Conservation (phyloP, 176 grass and related monocot species). For the Hyparrhenia diplandra region DNA sequence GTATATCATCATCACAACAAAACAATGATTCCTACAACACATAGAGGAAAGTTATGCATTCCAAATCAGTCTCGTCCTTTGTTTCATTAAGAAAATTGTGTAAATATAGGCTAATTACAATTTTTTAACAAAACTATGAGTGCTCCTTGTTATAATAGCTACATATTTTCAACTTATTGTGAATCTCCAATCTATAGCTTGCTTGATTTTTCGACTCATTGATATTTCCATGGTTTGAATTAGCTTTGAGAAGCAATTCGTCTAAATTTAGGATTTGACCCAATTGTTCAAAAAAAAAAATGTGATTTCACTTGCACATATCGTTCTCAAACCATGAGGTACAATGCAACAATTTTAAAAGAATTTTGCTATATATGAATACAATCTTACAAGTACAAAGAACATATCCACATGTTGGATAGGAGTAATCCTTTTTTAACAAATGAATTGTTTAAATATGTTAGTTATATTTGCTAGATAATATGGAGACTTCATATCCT, state of each 20-base stretch:
- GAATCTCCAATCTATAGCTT: too few species aligned
- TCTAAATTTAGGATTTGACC: not conserved
- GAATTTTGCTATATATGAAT: not conserved
- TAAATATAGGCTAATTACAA: too few species aligned
- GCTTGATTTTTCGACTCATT: not conserved
- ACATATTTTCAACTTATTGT: not conserved
- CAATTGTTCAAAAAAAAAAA: not conserved
- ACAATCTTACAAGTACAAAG: not conserved
- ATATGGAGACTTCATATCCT: not conserved
- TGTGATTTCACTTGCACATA: not conserved
- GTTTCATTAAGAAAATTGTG: too few species aligned
- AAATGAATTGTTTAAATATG: not conserved
- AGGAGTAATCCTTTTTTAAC: not conserved
- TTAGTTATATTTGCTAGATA: not conserved
- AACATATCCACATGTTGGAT: not conserved
- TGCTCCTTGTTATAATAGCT: too few species aligned
- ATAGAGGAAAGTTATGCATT: not conserved
- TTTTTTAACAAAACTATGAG: too few species aligned
- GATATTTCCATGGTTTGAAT: not conserved
- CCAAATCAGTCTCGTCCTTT: not conserved
- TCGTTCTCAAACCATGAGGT: not conserved
- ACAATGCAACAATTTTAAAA: not conserved
- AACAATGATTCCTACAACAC: not conserved
- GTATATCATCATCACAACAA: not conserved
- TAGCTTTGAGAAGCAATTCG: not conserved